Evolutionary conservation across 176 grass and related monocot species (phyloP), one percentile per base, ranked within the genome.

Genomic region (Neostapfia colusana): DNA sequence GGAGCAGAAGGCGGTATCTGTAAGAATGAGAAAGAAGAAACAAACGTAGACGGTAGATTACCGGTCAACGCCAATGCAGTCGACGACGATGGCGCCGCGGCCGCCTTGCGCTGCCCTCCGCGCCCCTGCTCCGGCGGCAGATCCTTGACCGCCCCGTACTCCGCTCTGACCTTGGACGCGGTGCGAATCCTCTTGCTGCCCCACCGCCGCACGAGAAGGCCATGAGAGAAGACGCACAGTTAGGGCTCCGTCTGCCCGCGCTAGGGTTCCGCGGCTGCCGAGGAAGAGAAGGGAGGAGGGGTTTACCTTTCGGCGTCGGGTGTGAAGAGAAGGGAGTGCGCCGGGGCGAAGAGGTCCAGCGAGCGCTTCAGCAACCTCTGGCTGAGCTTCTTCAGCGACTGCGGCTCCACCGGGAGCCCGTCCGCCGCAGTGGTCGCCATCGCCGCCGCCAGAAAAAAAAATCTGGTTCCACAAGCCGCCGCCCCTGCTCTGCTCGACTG

Each of bases 311-410:
- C 81, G 11, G 67, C 64, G 48, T 97, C 90, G 17, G 89, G 54
- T 25, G 75, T 21, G 65, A 89, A 80, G 15, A 74, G 75, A 43
- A 88, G 54, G 41, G 78, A 69, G 28, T 89, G 94, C 41, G 84
- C 44, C 18, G 90, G 86, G 31, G 84, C 69, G 79, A 97, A 97
- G 84, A 97, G 78, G 67, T 97, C 94, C 20, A 88, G 88, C 10
- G 88, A 89, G 9, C 90, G 88, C 76, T 88, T 97, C 16, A 97
- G 84, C 34, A 86, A 97, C 81, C 85, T 97, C 12, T 89, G 75
- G 55, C 94, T 97, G 3, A 93, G 84, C 94, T 93, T 97, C 78
- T 93, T 93, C 81, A 97, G 65, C 35, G 94, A 97, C 36, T 97
- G 94, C 39, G 84, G 90, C 76, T 97, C 94, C 10, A 93, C 90